Base-by-base conservation (phyloP, 345 rosid species). In the Lepidium africanum region DNA sequence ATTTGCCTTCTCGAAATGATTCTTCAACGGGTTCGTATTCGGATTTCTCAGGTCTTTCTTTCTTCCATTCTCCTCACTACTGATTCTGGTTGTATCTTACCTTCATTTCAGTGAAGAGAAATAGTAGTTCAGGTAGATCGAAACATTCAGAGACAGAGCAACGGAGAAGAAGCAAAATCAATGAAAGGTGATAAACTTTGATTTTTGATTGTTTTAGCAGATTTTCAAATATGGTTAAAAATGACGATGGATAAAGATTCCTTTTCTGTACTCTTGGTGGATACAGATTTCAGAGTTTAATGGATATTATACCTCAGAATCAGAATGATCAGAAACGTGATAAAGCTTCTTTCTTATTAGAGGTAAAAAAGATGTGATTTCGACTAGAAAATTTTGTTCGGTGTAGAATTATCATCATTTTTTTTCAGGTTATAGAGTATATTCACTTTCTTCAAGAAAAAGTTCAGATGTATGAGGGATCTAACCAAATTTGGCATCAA, bases 61-160 rank as follows among this genome's bases (percentile, higher is more conserved):
- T 39, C 21, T 53, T 43, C 5, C 33, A 32, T 48, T 65, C 53
- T 57, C 2, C 53, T 57, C 2, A 27, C 2, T 3, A 12, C 53
- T 16, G 7, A 13, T 33, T 50, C 43, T 6, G 4, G 32, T 53
- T 19, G 3, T 41, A 27, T 15, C 10, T n/a, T 6, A 30, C 19
- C 41, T 7, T 0, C 5, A 11, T 7, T 21, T 15, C 38, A 76
- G 87, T 83, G 27, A 83, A 71, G 59, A 83, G 47, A 58, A 84
- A 82, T 79, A 21, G 62, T 6, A 83, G 51, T 64, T 59, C 76
- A 15, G 66, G 63, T 19, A 81, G 88, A 65, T 79, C 90, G 30
- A 91, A 88, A 81, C 96, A 91, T 81, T 88, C 97, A 2, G 96
- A 88, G 84, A 88, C 91, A 3, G 96, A 91, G 82, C 91, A 91